Percentiles rank a stretch among this genome's conserved stretches.
Conservation (phyloP, 805 yeast species). For the Zygosaccharomyces gambellarensis region DNA sequence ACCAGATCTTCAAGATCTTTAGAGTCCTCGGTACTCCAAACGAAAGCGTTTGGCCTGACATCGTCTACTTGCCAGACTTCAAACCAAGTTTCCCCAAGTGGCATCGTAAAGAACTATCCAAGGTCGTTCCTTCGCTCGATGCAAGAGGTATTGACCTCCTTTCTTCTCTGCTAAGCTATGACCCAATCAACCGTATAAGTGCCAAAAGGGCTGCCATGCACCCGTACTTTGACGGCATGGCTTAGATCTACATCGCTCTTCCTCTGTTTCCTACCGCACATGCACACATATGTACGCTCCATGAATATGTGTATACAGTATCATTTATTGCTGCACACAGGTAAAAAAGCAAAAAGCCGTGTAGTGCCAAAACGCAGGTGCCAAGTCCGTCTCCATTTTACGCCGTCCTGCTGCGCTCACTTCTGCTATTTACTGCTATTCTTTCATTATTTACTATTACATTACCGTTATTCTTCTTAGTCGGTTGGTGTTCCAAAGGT, state of each 20-base stretch:
- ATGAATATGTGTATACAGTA: too few relatives aligned
- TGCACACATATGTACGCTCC: not conserved
- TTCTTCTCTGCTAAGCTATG: conserved; percentile 75
- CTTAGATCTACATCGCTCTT: not conserved
- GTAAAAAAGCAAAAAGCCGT: too few relatives aligned
- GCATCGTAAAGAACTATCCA: conserved; percentile 84
- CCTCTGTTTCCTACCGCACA: not conserved
- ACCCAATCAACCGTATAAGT: conserved; percentile 88
- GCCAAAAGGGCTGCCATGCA: conserved; percentile 90
- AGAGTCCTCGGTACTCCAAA: conserved; percentile 95
- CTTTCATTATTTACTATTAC: too few relatives aligned
- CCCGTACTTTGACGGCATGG: conserved; percentile 47
- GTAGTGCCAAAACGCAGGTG: too few relatives aligned
- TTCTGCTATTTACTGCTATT: too few relatives aligned
- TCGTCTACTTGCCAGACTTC: conserved; percentile 82
- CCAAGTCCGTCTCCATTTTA: too few relatives aligned
- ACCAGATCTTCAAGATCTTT: conserved; percentile 87
- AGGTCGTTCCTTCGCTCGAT: conserved; percentile 74
- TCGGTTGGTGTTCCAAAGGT: too few relatives aligned
- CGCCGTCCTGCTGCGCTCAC: too few relatives aligned
- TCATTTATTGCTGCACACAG: too few relatives aligned
- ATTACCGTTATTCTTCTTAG: too few relatives aligned
- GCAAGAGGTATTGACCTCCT: conserved; percentile 78
- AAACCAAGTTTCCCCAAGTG: conserved; percentile 78
- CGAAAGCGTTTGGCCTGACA: conserved; percentile 97